Evolutionary conservation across 257 asterid species (phyloP), one percentile per base, ranked within the genome.

Genomic region (Lycium barbarum): DNA sequence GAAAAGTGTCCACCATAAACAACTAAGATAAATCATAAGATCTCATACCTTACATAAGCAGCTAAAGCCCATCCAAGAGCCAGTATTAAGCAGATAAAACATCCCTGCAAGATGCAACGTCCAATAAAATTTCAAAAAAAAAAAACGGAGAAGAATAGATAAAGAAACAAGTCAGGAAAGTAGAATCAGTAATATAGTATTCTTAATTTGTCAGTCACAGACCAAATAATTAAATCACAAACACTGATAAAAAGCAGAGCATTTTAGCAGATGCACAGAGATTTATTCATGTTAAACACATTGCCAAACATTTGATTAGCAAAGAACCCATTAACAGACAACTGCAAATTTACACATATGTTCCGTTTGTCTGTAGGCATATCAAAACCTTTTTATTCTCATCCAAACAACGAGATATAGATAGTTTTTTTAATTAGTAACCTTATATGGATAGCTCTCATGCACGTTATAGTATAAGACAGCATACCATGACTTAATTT

Each of bases 21-120:
- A 45, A 12, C 10, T 33, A 18, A 62, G 20, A 81, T 49, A 57
- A 20, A 17, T 53, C 7, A 76, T 53, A 76, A 76, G 65, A 76
- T 26, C 82, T 0, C 81, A 47, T 92, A 95, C 99, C 99, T 97
- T 88, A 97, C 98, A 87, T 86, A 91, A 68, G 99, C 92, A 88
- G 99, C 99, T 88, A 90, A 87, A 84, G 87, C 92, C 99, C 99
- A 97, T 84, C 99, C 99, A 93, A 93, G 93, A 83, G 98, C 98
- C 84, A 97, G 99, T 83, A 83, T 2, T 84, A 95, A 90, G 93
- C 98, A 93, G 83, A 97, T 95, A 11, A 84, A 12, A 87, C 86
- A 93, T 81, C 99, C 99, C 99, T 97, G 94, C 86, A 90, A 40
- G 78, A 82, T 88, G 57, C 80, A 78, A 81, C 55, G 49, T 82